These are phyloP conservation scores for Emmonsiellopsis sp. DNA, from an alignment of 2,329 filamentous ascomycete species.

Conservation along the genomic window DNA sequence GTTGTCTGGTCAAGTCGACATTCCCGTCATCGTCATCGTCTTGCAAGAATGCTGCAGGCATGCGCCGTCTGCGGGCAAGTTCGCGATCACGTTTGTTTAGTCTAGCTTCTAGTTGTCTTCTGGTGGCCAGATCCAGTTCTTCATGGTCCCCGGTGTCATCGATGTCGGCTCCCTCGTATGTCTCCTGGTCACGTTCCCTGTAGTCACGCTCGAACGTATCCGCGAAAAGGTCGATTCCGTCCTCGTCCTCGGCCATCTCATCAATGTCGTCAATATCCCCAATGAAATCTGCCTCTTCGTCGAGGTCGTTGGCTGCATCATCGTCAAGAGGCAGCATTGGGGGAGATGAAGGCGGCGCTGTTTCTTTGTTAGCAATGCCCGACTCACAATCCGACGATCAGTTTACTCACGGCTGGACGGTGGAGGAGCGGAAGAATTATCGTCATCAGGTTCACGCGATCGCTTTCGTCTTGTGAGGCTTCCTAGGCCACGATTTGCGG, in stretches of 20 bases:
- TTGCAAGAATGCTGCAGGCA: constrained; percentile 55
- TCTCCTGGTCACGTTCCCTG: constrained; percentile 36
- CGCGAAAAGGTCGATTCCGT: constrained; percentile 60
- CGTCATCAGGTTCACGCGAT: constrained; percentile 56
- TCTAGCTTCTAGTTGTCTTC: constrained; percentile 53
- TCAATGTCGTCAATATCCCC: constrained; percentile 59
- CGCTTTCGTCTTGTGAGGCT: constrained; percentile 51
- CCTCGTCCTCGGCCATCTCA: constrained; percentile 60
- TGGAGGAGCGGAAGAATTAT: constrained; percentile 50
- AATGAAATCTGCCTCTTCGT: constrained; percentile 50
- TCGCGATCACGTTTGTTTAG: constrained; percentile 56
- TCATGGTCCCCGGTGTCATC: constrained; percentile 59
- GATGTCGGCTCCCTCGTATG: constrained; percentile 50
- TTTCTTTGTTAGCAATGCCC: constrained; percentile 11
- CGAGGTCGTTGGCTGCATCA: constrained; percentile 34
- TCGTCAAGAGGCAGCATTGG: constrained; percentile 46
- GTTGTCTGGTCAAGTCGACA: constrained; percentile 76
- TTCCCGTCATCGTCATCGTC: constrained; percentile 78
- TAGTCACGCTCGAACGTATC: constrained; percentile 60
- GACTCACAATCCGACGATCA: neutral
- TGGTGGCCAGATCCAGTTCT: constrained; percentile 48
- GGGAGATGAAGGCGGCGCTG: constrained; percentile 50
- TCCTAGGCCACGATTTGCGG: constrained; percentile 65
- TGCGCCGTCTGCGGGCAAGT: constrained; percentile 47
- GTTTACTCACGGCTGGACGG: constrained; percentile 53